These are phyloP conservation scores for Ogataea salicorniae DNA, from an alignment of 805 yeast genomes.

Conservation along the genomic window DNA sequence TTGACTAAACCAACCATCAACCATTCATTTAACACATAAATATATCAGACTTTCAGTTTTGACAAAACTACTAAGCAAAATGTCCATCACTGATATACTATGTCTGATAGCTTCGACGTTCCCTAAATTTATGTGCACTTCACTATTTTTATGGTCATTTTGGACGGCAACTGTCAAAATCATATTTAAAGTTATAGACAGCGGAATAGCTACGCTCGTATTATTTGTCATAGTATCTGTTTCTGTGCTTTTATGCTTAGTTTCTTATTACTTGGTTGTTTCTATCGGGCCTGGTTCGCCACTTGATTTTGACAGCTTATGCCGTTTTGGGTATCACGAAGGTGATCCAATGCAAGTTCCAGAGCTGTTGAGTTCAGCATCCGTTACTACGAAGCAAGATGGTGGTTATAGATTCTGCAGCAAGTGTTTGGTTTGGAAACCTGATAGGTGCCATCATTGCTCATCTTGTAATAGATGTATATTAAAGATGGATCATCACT, in stretches of 20 bases:
- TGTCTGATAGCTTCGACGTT: slow-evolving; percentile 36
- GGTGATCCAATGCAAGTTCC: slow-evolving; percentile 36
- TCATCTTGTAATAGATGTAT: slow-evolving; percentile 43
- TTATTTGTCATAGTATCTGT: slow-evolving; percentile 24
- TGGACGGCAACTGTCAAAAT: slow-evolving; percentile 33
- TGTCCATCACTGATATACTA: too few relatives aligned
- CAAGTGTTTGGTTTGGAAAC: slow-evolving; percentile 53
- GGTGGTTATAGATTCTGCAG: slow-evolving; percentile 60
- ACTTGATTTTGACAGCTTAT: slow-evolving; percentile 44
- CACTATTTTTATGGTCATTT: slow-evolving; percentile 43
- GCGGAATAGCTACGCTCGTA: slow-evolving; percentile 10
- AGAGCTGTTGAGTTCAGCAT: slow-evolving; percentile 32
- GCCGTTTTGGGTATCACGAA: slow-evolving; percentile 11
- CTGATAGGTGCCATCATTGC: slow-evolving; percentile 57
- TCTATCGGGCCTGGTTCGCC: slow-evolving; percentile 65
- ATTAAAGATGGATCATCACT: slow-evolving; percentile 54
- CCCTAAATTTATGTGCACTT: slow-evolving; percentile 44
- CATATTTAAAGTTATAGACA: slow-evolving; percentile 17
- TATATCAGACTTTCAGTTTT: too few relatives aligned
- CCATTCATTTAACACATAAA: too few relatives aligned
- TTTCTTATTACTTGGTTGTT: slow-evolving; percentile 50
- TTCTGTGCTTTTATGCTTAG: slow-evolving; percentile 35
- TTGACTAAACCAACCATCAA: too few relatives aligned
- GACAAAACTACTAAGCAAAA: too few relatives aligned
- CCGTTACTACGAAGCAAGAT: slow-evolving; percentile 44